Base-by-base conservation (phyloP, 139 green algal genomes). In the Coelastrella sp. region DNA sequence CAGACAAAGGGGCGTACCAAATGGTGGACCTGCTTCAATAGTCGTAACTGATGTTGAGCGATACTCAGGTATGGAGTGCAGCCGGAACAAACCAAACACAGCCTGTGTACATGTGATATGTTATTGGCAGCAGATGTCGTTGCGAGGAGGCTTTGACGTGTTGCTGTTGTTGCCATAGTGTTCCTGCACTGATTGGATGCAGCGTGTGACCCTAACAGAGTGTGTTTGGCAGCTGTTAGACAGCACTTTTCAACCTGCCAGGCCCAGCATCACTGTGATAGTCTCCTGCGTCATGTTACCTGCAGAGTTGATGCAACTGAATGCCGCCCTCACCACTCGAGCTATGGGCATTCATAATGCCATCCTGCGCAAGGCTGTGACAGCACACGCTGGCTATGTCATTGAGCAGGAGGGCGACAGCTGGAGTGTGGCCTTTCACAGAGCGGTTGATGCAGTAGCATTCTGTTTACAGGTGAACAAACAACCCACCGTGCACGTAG, bases 381-480 rank as follows among this genome's bases (percentile, higher is more conserved):
- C 64, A 23, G 19, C 61, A 10, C 73, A 90, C 22, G 85, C 74
- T 5, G 85, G 85, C 59, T 23, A 85, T 64, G 74, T 84, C 14
- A 54, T 90, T 71, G 85, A 90, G 73, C 85, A 90, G 20, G 93
- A 95, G 88, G 92, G 93, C 0, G 93, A 95, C 87, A 83, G 83
- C 17, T 95, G 93, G 82, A 91, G 91, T 22, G 60, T 94, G 58
- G 92, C 90, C 17, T 95, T 94, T 68, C 90, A 93, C 89, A 88
- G 71, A 13, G 75, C 92, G 32, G 73, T 65, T 22, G 90, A 94
- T 68, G 93, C 93, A 54, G 79, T 94, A 4, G 73, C 61, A 23
- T 95, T 92, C 79, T 89, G 76, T 22, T 56, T 93, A 59, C 75
- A 94, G 89, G 75, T 85, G 59, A 47, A 47, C 32, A 47, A 10